Evolutionary conservation across 108 stramenopile species (phyloP).

Genomic region (Seminavis robusta): DNA sequence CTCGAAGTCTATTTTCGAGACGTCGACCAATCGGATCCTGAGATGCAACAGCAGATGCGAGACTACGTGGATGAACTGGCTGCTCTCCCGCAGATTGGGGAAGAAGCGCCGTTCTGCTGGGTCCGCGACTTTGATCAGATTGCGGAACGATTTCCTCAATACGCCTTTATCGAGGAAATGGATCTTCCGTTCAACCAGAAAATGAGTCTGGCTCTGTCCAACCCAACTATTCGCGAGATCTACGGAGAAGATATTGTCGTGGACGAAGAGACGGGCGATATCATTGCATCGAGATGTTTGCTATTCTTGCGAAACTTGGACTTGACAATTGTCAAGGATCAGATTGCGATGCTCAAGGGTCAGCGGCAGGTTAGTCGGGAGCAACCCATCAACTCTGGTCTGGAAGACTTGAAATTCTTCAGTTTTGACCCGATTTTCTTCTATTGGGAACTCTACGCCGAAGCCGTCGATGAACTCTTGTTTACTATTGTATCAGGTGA

Average conservation of each 20-base stretch:
- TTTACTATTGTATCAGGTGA: not conserved
- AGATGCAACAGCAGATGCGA: not conserved
- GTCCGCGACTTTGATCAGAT: too few species aligned
- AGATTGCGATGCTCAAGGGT: too few species aligned
- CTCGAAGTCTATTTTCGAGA: conserved; percentile 1
- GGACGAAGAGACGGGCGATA: too few species aligned
- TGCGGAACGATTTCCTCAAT: too few species aligned
- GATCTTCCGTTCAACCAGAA: conserved; percentile 9
- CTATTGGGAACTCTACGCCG: not conserved
- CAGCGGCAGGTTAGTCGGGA: not conserved
- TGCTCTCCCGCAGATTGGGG: not conserved
- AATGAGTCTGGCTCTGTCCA: conserved; percentile 1
- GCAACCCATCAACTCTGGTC: not conserved
- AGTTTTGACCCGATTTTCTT: not conserved
- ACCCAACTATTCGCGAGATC: not conserved
- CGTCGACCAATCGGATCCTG: not conserved
- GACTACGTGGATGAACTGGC: not conserved
- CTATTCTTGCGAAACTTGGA: too few species aligned
- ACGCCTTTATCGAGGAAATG: not conserved
- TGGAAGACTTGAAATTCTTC: not conserved
- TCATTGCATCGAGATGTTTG: too few species aligned
- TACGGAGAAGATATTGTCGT: conserved; percentile 6
- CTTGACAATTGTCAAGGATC: too few species aligned
- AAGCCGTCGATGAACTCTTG: not conserved
- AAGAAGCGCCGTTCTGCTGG: not conserved